Base-by-base conservation (phyloP, 805 yeast species). In the Cyberlindnera petersonii region DNA sequence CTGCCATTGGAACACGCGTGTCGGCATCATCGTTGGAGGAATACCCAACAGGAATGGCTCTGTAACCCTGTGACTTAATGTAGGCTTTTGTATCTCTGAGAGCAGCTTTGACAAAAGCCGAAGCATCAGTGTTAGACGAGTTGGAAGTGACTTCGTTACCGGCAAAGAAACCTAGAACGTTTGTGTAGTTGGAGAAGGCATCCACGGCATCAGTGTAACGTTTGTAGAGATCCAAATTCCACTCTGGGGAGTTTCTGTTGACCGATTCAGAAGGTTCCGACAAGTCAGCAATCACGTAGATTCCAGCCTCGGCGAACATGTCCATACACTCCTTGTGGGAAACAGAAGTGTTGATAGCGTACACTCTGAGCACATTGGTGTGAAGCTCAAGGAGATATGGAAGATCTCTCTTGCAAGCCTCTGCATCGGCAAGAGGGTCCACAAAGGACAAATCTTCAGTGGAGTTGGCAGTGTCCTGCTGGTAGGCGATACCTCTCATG, bases 111-210 rank as follows among this genome's bases (percentile, higher is more conserved):
- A 87, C 89, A 56, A 78, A 86, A 4, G 94, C 83, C 30, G 94
- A 85, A 35, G 95, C 79, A 50, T 77, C 82, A 21, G 93, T 76
- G 65, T 82, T 85, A 46, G 83, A 60, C 24, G 58, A 59, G 58
- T 82, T 80, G 61, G 86, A 86, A 53, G 85, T 74, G 45, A 86
- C 95, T 71, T 86, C 96, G 63, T 86, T 86, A 59, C 95, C 95
- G 36, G 95, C 95, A 61, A 86, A 86, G 73, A 86, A 87, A 19
- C 95, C 96, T 45, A 86, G 69, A 29, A 82, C 79, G 62, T 86
- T 86, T 35, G 79, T 63, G 67, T 85, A 86, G 56, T 74, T 71
- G 42, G 77, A 74, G 61, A 87, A 69, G 57, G 72, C 68, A 62
- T 86, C 95, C 40, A 87, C 77, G 35, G 85, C 91, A 24, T 71